Percentiles rank a stretch among this genome's conserved stretches.
Conservation (phyloP, 169 alveolate genomes). For the Toxoplasma gondii region DNA sequence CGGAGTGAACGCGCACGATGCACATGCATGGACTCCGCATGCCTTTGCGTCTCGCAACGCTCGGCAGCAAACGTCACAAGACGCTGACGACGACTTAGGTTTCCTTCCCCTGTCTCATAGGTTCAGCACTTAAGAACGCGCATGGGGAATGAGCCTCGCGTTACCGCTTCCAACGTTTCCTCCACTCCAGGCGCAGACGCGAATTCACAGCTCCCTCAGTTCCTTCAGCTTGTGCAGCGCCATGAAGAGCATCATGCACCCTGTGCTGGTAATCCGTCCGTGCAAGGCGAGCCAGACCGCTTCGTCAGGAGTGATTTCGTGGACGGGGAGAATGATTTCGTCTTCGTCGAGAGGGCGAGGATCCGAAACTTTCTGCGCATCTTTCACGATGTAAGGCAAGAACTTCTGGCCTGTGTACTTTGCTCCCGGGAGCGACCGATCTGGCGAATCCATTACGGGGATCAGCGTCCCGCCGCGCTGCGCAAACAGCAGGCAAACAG, state of each 20-base stretch:
- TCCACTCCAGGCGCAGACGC: too few relatives aligned
- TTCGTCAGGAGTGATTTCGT: background rate
- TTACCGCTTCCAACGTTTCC: too few relatives aligned
- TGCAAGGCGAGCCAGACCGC: background rate
- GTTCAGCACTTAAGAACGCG: too few relatives aligned
- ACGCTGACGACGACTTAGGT: too few relatives aligned
- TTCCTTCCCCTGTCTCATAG: too few relatives aligned
- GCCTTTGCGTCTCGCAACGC: too few relatives aligned
- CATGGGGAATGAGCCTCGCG: too few relatives aligned
- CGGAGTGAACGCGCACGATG: too few relatives aligned
- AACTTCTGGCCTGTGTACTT: constrained; percentile 57
- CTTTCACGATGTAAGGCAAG: constrained; percentile 45
- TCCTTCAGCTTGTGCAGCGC: constrained; percentile 33
- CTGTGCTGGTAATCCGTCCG: constrained; percentile 55
- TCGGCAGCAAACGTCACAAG: too few relatives aligned
- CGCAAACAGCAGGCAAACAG: background rate
- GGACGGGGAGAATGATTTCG: constrained; percentile 36
- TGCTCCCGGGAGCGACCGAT: constrained; percentile 45
- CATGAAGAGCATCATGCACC: constrained; percentile 59
- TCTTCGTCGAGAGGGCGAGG: constrained; percentile 42
- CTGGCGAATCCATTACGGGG: constrained; percentile 22
- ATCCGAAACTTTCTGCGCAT: constrained; percentile 35
- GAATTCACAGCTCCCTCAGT: background rate
- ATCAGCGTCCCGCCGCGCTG: constrained; percentile 52
- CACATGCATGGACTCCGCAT: too few relatives aligned